Evolutionary conservation across 495 filamentous ascomycete genomes (phyloP).

Genomic region (Apodospora peruviana): DNA sequence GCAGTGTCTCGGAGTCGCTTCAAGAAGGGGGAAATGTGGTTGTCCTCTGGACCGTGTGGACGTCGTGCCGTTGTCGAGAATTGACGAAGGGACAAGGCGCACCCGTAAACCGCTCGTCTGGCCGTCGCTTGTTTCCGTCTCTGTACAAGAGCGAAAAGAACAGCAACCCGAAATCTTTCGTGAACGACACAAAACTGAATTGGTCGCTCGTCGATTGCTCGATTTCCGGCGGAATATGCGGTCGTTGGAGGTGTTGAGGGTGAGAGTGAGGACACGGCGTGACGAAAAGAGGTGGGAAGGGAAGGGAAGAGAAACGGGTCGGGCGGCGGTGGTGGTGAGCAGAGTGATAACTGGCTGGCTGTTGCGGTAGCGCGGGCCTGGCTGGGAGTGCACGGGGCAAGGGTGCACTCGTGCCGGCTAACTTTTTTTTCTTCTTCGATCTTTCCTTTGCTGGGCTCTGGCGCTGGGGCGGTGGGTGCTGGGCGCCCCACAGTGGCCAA

Average conservation of each 20-base stretch:
- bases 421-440: background rate
- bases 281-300: slow-evolving; percentile 16
- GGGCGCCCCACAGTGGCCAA: slow-evolving; percentile 5
- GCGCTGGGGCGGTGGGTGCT: background rate
- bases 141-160: slow-evolving; percentile 20
- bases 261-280: slow-evolving; percentile 14
- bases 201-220: slow-evolving; percentile 30
- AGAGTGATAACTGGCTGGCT: slow-evolving; percentile 9
- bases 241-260: slow-evolving; percentile 17
- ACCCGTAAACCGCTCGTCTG: slow-evolving; percentile 14
- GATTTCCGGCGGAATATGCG: slow-evolving; percentile 21
- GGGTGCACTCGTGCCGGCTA: background rate
- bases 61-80: background rate
- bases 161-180: slow-evolving; percentile 23
- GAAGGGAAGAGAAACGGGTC: slow-evolving; percentile 8
- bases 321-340: slow-evolving; percentile 7
- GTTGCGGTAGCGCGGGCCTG: background rate
- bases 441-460: background rate
- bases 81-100: slow-evolving; percentile 2
- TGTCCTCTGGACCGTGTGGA: background rate
- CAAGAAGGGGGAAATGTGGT: background rate
- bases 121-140: slow-evolving; percentile 7
- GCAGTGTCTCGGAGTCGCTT: background rate
- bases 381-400: background rate
- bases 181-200: slow-evolving; percentile 38